Percentiles rank a stretch among this genome's conserved stretches.
phyloP scores from a whole-genome alignment of 345 rosid species.

The Aurinia saxatilis region DNA sequence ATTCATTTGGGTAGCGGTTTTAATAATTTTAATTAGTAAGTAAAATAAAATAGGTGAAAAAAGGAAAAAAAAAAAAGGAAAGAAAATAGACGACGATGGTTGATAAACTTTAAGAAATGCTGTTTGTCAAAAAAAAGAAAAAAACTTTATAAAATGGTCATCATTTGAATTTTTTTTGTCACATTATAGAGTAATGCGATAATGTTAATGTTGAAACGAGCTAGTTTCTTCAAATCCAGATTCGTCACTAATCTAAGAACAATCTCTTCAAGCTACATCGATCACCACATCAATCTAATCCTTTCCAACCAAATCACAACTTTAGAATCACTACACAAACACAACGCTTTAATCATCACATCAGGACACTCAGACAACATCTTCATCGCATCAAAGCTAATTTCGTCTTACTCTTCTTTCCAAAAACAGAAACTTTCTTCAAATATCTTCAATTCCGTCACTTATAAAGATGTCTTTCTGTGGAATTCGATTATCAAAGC shows the following conservation, averaged over 20 bases:
- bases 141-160: no score
- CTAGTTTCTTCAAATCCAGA: slow-evolving; percentile 14
- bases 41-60: no score
- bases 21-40: no score
- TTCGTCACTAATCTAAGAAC: background rate
- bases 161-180: no score
- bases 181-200: background rate
- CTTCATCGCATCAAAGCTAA: slow-evolving; percentile 56
- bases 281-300: slow-evolving; percentile 30
- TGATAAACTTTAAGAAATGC: no score
- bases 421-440: slow-evolving; percentile 28
- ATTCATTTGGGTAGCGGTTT: no score
- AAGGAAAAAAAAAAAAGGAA: no score
- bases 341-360: slow-evolving; percentile 44
- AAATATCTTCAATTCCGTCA: slow-evolving; percentile 33
- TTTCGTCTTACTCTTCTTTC: slow-evolving; percentile 44
- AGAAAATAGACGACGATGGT: no score
- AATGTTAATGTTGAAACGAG: slow-evolving; percentile 17
- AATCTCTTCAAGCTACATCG: slow-evolving; percentile 26
- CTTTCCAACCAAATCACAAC: slow-evolving; percentile 18
- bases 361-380: slow-evolving; percentile 42
- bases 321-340: slow-evolving; percentile 33
- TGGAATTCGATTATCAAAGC: slow-evolving; percentile 71
- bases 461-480: slow-evolving; percentile 44
- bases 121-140: no score